These are phyloP conservation scores for Tolypocladium endophyticum DNA, from an alignment of 2,329 filamentous ascomycete genomes.

Conservation along the genomic window DNA sequence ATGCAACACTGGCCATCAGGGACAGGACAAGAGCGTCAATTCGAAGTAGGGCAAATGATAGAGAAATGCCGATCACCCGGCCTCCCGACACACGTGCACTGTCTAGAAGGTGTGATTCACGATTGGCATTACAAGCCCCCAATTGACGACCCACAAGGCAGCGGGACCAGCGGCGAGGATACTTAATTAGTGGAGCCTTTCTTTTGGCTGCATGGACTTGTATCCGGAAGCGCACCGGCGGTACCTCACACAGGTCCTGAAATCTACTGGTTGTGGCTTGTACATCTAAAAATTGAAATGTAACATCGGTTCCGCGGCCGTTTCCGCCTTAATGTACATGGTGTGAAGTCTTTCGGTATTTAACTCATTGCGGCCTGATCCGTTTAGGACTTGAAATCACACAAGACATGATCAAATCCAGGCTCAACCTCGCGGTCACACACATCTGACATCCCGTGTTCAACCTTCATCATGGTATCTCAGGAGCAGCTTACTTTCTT, in stretches of 20 bases:
- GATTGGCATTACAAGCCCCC: no score
- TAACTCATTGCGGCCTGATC: background rate
- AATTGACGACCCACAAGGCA: no score
- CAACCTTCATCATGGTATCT: slow-evolving; percentile 2
- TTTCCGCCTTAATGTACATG: background rate
- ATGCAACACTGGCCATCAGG: no score
- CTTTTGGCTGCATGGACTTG: no score
- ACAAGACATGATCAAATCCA: background rate
- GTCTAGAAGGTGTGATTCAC: background rate
- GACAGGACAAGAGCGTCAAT: no score
- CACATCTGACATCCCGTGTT: background rate
- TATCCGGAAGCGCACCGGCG: background rate
- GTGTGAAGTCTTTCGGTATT: background rate
- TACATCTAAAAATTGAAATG: background rate
- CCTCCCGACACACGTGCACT: background rate
- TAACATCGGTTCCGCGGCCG: background rate
- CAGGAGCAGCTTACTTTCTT: slow-evolving; percentile 4
- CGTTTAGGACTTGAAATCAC: background rate
- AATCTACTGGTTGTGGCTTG: background rate
- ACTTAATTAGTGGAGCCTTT: no score
- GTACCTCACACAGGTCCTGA: background rate
- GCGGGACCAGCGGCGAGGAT: no score
- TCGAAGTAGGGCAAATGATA: no score
- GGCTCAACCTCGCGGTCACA: background rate
- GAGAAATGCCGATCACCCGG: background rate